phyloP scores from a whole-genome alignment of 1,284 basidiomycete genomes.

The Flammula alnicola region DNA sequence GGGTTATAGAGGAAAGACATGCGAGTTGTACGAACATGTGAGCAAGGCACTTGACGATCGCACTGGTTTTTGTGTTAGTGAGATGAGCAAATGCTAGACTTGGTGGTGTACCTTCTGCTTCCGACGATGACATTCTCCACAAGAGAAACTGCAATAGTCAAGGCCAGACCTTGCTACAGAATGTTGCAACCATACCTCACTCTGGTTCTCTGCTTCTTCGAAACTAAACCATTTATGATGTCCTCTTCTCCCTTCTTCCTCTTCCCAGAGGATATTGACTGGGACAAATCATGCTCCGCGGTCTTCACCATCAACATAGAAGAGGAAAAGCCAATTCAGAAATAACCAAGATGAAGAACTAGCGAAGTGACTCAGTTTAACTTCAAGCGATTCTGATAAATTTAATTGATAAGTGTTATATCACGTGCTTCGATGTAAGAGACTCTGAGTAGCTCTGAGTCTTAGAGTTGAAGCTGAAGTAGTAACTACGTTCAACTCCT shows the following conservation, averaged over 20 bases:
- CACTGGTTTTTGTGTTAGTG: constrained; percentile 53
- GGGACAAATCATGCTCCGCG: constrained; percentile 30
- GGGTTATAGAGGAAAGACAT: constrained; percentile 1
- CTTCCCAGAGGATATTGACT: constrained; percentile 42
- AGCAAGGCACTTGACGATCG: constrained; percentile 80
- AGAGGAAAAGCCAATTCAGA: constrained; percentile 2
- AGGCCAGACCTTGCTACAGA: not conserved
- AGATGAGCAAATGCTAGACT: constrained; percentile 13
- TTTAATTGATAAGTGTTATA: constrained; percentile 9
- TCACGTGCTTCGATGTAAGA: constrained; percentile 1
- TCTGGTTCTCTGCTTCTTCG: constrained; percentile 75
- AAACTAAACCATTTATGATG: constrained; percentile 41
- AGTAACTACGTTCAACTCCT: too few relatives aligned
- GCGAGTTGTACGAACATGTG: constrained; percentile 59
- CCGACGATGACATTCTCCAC: constrained; percentile 81
- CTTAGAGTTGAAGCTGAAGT: too few relatives aligned
- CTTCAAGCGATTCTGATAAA: constrained; percentile 1
- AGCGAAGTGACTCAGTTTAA: constrained; percentile 10
- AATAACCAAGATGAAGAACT: not conserved
- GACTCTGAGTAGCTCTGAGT: not conserved
- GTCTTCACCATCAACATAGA: constrained; percentile 40
- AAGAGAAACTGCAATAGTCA: constrained; percentile 66
- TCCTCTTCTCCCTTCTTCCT: constrained; percentile 72
- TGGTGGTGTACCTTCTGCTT: constrained; percentile 70
- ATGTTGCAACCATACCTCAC: constrained; percentile 59